A percentile compares a stretch with the other conserved stretches of the same genome.
Evolutionary conservation across 805 yeast species (phyloP).

Genomic region (Lipomyces lipofer): DNA sequence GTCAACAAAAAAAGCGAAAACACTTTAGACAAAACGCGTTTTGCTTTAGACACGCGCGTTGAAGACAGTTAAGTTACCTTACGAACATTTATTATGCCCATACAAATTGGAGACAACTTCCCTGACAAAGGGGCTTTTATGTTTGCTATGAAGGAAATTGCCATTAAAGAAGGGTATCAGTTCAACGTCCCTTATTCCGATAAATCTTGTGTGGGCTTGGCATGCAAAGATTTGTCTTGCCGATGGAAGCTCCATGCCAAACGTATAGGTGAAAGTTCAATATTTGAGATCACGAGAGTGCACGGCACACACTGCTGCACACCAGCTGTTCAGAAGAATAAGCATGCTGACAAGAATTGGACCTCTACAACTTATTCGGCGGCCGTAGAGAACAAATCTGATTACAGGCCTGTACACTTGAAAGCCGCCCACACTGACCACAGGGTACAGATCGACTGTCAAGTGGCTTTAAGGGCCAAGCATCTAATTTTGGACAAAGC

Average conservation of each 20-base stretch:
- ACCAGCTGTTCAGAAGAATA: neutral
- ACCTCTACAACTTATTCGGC: neutral
- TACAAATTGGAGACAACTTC: neutral
- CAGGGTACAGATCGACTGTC: neutral
- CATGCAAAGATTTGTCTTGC: neutral
- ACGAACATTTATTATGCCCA: neutral
- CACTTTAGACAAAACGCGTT: too few relatives aligned
- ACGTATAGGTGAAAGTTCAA: neutral
- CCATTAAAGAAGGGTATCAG: neutral
- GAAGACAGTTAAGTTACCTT: too few relatives aligned
- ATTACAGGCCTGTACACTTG: neutral
- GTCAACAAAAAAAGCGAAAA: too few relatives aligned
- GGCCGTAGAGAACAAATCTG: neutral
- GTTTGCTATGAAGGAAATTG: neutral
- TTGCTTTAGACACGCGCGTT: too few relatives aligned
- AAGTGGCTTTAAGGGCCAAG: neutral
- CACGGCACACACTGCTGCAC: neutral
- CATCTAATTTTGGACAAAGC: neutral
- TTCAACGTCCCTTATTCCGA: neutral
- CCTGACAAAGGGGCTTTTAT: neutral
- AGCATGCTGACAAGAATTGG: neutral
- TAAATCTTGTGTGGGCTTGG: neutral
- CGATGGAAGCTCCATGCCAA: neutral
- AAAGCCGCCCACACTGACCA: neutral
- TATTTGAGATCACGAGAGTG: constrained; percentile 1